Evolutionary conservation across 2,329 filamentous ascomycete genomes (phyloP).

Genomic region (Hirsutella minnesotensis): DNA sequence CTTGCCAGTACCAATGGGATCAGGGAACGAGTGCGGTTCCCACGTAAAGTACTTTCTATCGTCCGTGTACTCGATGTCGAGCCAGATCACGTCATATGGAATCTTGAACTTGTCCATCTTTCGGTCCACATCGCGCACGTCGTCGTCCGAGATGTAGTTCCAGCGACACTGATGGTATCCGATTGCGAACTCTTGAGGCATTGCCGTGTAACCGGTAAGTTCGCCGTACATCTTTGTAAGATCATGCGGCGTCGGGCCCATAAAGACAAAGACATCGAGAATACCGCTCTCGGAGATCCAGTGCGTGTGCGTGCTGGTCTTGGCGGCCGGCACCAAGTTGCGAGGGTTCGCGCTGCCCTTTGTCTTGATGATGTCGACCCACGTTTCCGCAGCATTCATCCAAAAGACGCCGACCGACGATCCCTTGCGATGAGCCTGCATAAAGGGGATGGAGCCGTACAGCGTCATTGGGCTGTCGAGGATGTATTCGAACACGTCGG

Average conservation of each 20-base stretch:
- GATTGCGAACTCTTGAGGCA: constrained; percentile 86
- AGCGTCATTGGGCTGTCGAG: constrained; percentile 97
- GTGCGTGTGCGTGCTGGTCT: constrained; percentile 75
- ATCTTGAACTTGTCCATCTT: constrained; percentile 95
- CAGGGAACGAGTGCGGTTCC: constrained; percentile 78
- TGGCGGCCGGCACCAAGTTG: constrained; percentile 55
- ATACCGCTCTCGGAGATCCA: constrained; percentile 93
- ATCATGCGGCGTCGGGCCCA: constrained; percentile 76
- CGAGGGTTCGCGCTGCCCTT: constrained; percentile 65
- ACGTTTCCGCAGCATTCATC: constrained; percentile 94
- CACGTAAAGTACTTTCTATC: constrained; percentile 98
- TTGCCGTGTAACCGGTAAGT: constrained; percentile 79
- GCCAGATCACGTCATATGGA: constrained; percentile 97
- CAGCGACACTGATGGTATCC: constrained; percentile 96
- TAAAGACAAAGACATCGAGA: constrained; percentile 86
- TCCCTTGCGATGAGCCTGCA: constrained; percentile 91
- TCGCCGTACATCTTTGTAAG: constrained; percentile 75
- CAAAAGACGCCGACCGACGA: constrained; percentile 95
- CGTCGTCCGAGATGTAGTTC: constrained; percentile 97
- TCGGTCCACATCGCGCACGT: constrained; percentile 90
- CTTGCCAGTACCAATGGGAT: constrained; percentile 79
- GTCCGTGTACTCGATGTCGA: constrained; percentile 95
- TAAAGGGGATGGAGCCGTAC: constrained; percentile 93
- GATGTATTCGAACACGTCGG: constrained; percentile 96
- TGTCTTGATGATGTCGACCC: constrained; percentile 85